These are phyloP conservation scores for Cinnamomum micranthum DNA, from an alignment of 164 flowering plant genomes.

Conservation along the genomic window DNA sequence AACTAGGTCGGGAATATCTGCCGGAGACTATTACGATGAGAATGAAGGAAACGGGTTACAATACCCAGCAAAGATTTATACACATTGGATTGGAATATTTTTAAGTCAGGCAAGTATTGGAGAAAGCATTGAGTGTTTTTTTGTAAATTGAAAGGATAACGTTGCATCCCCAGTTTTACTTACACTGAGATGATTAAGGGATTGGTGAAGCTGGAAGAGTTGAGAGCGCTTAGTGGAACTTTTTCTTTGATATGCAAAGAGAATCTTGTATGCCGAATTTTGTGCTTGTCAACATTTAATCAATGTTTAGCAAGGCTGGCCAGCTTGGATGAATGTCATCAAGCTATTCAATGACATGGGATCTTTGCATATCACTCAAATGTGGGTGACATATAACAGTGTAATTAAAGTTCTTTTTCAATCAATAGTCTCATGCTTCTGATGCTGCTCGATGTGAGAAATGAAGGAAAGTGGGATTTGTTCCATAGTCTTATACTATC, in stretches of 20 bases:
- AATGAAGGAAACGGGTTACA: conserved; percentile 84
- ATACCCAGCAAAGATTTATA: conserved; percentile 78
- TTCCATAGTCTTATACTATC: conserved; percentile 78
- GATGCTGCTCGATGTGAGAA: conserved; percentile 57
- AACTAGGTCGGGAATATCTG: conserved; percentile 69
- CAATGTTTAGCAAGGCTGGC: conserved; percentile 61
- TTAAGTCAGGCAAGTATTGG: conserved; percentile 61
- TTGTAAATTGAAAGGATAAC: conserved; percentile 56
- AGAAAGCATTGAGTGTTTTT: conserved; percentile 59
- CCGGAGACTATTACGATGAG: conserved; percentile 76
- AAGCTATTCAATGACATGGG: conserved; percentile 66
- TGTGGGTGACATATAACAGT: conserved; percentile 84
- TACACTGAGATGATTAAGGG: conserved; percentile 90
- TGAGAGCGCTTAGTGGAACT: conserved; percentile 67
- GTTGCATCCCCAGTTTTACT: conserved; percentile 65
- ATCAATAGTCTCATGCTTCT: conserved; percentile 55
- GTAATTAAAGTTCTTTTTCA: conserved; percentile 67
- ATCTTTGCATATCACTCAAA: conserved; percentile 48
- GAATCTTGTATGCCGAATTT: conserved; percentile 77
- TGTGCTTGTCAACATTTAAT: conserved; percentile 75
- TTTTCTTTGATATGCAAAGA: conserved; percentile 46
- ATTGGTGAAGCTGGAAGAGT: conserved; percentile 73
- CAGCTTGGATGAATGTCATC: conserved; percentile 60
- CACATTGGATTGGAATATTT: conserved; percentile 51
- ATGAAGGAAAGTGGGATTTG: conserved; percentile 71